Evolutionary conservation across 164 flowering plant genomes (phyloP).

Genomic region (Aristolochia contorta): DNA sequence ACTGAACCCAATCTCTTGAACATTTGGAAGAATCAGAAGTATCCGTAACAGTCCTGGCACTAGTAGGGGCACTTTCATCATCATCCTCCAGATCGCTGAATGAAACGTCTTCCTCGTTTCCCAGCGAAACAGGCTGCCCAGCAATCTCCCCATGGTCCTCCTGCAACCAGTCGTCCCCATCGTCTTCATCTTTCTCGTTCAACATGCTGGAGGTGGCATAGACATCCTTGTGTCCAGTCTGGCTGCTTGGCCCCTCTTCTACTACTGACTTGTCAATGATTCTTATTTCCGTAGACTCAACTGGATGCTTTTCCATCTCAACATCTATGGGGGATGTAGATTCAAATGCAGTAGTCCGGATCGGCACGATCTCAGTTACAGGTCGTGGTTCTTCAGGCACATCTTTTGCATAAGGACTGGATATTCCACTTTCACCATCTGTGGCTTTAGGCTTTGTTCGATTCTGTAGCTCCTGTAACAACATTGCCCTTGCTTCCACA

Average conservation of each 20-base stretch:
- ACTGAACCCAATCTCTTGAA: slow-evolving; percentile 67
- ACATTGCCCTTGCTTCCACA: slow-evolving; percentile 65
- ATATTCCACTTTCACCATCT: slow-evolving; percentile 13
- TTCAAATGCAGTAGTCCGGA: too few relatives aligned
- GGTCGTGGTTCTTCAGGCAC: too few relatives aligned
- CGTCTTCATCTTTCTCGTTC: slow-evolving; percentile 41
- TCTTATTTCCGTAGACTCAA: slow-evolving; percentile 31
- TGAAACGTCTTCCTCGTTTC: slow-evolving; percentile 78
- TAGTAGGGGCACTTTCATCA: slow-evolving; percentile 34
- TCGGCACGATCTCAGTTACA: too few relatives aligned
- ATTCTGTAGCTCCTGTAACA: slow-evolving; percentile 39
- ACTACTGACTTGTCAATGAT: slow-evolving; percentile 55
- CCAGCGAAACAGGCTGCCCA: slow-evolving; percentile 23
- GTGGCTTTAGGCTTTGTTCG: slow-evolving; percentile 11
- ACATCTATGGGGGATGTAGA: slow-evolving; percentile 11
- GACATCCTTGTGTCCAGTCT: slow-evolving; percentile 21
- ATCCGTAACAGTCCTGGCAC: slow-evolving; percentile 32
- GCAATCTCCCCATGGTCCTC: slow-evolving; percentile 49
- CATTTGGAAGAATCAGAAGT: slow-evolving; percentile 50
- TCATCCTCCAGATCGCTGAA: slow-evolving; percentile 92
- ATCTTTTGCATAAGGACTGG: too few relatives aligned
- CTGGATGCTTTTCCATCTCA: slow-evolving; percentile 46
- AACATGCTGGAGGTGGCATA: neutral
- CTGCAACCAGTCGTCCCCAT: slow-evolving; percentile 76
- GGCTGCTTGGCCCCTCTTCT: slow-evolving; percentile 36